Evolutionary conservation across 2,329 filamentous ascomycete genomes (phyloP).

Genomic region (Epichloe gansuensis): DNA sequence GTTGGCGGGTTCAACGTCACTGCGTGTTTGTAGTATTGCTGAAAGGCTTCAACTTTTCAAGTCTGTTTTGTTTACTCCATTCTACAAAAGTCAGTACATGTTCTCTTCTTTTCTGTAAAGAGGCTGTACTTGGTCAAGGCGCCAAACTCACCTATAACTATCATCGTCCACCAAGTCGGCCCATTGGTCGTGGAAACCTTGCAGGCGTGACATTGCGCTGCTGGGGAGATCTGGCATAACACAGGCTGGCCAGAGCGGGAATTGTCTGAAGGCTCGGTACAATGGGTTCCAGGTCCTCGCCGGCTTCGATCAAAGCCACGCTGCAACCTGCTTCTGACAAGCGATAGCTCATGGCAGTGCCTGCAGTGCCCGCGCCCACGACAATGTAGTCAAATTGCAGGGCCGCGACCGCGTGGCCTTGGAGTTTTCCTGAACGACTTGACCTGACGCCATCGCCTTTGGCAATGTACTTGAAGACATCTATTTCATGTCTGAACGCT

Average conservation of each 20-base stretch:
- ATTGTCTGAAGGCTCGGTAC: neutral
- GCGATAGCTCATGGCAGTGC: conserved; percentile 19
- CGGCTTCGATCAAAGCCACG: neutral
- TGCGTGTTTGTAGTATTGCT: neutral
- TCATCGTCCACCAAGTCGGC: neutral
- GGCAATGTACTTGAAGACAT: neutral
- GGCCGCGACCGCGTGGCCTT: neutral
- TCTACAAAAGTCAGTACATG: neutral
- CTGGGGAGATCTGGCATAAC: too few relatives aligned
- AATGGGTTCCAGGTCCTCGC: neutral
- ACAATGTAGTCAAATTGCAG: conserved; percentile 44
- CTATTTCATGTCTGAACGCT: neutral
- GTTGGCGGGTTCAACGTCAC: neutral
- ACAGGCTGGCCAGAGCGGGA: neutral
- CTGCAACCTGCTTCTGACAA: neutral
- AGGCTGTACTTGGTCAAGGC: neutral
- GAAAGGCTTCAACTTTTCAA: neutral
- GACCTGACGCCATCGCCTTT: neutral
- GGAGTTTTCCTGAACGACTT: neutral
- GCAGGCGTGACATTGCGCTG: neutral
- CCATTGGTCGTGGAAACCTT: neutral
- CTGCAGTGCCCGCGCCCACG: conserved; percentile 49
- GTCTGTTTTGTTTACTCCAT: neutral
- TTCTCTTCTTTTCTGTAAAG: too few relatives aligned
- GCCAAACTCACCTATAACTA: neutral